Evolutionary conservation across 371 early-diverging fungal species (phyloP).

Genomic region (Mortierella sp.): DNA sequence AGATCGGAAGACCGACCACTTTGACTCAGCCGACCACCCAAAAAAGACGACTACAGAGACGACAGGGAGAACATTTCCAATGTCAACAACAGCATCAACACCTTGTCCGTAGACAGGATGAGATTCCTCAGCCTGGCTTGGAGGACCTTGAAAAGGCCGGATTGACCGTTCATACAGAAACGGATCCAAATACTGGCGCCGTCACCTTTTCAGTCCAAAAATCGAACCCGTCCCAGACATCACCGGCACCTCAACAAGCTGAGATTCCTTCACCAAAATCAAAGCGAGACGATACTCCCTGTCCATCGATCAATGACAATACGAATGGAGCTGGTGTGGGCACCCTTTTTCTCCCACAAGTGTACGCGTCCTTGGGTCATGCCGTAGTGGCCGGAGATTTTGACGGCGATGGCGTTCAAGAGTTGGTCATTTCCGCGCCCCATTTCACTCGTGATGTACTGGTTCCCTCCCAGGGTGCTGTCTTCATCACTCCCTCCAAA

Average conservation of each 20-base stretch:
- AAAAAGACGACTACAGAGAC: neutral
- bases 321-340: constrained; percentile 1
- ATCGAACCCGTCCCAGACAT: too few relatives aligned
- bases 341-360: constrained; percentile 58
- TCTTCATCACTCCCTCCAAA: constrained; percentile 62
- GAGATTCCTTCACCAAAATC: too few relatives aligned
- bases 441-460: constrained; percentile 47
- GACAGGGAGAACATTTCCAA: neutral
- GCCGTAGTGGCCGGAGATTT: constrained; percentile 76
- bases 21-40: neutral
- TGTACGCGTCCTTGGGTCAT: constrained; percentile 75
- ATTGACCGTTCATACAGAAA: constrained; percentile 7
- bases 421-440: constrained; percentile 81
- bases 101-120: neutral
- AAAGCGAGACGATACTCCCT: too few relatives aligned
- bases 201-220: constrained; percentile 9
- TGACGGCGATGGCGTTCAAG: constrained; percentile 65
- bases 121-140: constrained; percentile 1
- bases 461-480: constrained; percentile 66
- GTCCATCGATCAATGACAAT: too few relatives aligned
- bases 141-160: constrained; percentile 16
- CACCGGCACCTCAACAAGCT: too few relatives aligned
- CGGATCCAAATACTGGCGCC: constrained; percentile 2
- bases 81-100: neutral
- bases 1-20: constrained; percentile 4